Evolutionary conservation across 495 filamentous ascomycete species (phyloP), one percentile per base, ranked within the genome.

Genomic region (Hamigera avellanea): DNA sequence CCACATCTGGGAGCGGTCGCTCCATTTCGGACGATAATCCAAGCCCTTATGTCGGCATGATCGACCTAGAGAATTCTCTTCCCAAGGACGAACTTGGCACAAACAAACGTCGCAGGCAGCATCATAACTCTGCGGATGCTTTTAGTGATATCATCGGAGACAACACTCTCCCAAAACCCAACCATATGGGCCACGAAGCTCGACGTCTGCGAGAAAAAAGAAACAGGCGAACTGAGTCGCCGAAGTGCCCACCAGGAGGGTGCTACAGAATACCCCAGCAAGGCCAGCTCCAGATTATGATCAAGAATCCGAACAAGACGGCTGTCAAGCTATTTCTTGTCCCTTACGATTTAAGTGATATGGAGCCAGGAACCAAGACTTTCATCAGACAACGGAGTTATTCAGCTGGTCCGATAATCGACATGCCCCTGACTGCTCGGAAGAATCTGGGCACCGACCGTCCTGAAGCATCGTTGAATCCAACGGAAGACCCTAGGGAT

Each of bases 381-480:
- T 99, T 99, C 45, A 81, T 99, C 43, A 76, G 91, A 33, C 91
- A 99, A 56, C 78, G 93, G 37, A 88, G 81, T 45, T 96, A 94
- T 58, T 95, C 88, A 6, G 78, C 85, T 6, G 88, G 87, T 1
- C 81, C 86, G 9, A 78, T 88, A 35, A 78, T 89, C 40, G 84
- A 88, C 37, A 73, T 76, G 64, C 72, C 75, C 39, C 52, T 60
- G 52, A 53, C 50, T 26, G 61, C 67, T 8, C 63, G 67, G 5
- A 70, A 66, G 39, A 73, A 73, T 36, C 53, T 62, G 25, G 64
- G 62, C 1, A 68, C 64, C 14, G 54, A 67, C 53, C 53, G 53
- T 10, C 66, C 56, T 2, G 56, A 61, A 33, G 57, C 59, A 12
- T 59, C 57, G 5, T 42, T 57, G 38, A 64, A 55, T 38, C 17